phyloP scores from a whole-genome alignment of 768 basidiomycete genomes.

The Butyriboletus loyo region DNA sequence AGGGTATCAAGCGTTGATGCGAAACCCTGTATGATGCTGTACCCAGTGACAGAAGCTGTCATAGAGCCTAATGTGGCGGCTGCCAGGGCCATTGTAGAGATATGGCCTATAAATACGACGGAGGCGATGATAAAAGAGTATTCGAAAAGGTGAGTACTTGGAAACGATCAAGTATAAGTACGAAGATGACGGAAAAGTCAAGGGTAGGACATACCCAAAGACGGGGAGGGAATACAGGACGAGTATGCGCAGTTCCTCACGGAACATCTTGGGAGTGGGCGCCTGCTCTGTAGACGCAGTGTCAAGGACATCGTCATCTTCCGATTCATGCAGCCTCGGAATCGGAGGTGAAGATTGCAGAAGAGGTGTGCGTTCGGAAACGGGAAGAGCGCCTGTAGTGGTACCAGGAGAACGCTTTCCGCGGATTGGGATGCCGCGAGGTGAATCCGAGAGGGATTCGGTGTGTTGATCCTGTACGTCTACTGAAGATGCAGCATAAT shows the following conservation, averaged over 20 bases:
- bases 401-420: background rate
- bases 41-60: slow-evolving; percentile 57
- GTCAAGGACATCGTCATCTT: slow-evolving; percentile 25
- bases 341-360: slow-evolving; percentile 44
- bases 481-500: slow-evolving; percentile 37
- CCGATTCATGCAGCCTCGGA: slow-evolving; percentile 53
- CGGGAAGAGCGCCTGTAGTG: background rate
- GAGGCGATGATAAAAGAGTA: slow-evolving; percentile 83
- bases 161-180: background rate
- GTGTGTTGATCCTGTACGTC: slow-evolving; percentile 2
- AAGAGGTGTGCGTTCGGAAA: slow-evolving; percentile 57
- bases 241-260: slow-evolving; percentile 60
- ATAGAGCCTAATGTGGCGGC: slow-evolving; percentile 74
- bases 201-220: slow-evolving; percentile 52
- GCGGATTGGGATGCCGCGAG: slow-evolving; percentile 17
- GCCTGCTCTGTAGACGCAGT: slow-evolving; percentile 13
- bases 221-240: slow-evolving; percentile 67
- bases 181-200: background rate
- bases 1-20: slow-evolving; percentile 87
- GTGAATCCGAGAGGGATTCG: slow-evolving; percentile 13
- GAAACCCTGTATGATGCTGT: slow-evolving; percentile 78
- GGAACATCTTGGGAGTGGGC: slow-evolving; percentile 36
- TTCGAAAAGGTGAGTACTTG: slow-evolving; percentile 76
- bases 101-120: slow-evolving; percentile 85
- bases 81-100: slow-evolving; percentile 87